These are phyloP conservation scores for Hericium rajendrae DNA, from an alignment of 768 basidiomycete species.

Conservation along the genomic window DNA sequence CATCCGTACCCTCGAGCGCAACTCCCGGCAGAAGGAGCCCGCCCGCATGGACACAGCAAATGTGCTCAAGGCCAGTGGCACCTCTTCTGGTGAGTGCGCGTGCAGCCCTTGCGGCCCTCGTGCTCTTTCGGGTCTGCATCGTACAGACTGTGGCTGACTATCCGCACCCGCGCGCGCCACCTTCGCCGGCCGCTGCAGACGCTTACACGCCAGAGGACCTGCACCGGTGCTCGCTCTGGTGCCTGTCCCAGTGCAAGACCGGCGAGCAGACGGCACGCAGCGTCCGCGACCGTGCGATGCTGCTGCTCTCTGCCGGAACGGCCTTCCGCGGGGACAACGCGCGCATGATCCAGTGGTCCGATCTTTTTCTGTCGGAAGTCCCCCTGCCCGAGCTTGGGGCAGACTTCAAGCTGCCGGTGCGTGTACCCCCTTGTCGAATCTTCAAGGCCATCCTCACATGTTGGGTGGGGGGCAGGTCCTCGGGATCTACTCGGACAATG, in stretches of 20 bases:
- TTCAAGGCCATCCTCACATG: no score
- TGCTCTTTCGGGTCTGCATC: no score
- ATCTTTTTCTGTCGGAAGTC: no score
- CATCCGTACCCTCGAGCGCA: not conserved
- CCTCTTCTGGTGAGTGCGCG: not conserved
- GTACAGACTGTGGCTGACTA: no score
- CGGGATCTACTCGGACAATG: constrained; percentile 19
- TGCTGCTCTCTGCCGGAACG: not conserved
- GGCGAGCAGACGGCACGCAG: not conserved
- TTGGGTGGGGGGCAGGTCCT: constrained; percentile 17
- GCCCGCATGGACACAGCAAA: not conserved
- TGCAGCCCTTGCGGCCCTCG: no score
- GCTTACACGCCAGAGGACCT: not conserved
- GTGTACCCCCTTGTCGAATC: no score
- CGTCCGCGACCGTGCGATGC: not conserved
- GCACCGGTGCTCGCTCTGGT: not conserved
- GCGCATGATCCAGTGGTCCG: no score
- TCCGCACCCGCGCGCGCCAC: no score
- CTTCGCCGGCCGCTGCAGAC: not conserved
- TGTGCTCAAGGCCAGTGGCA: not conserved
- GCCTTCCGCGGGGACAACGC: no score
- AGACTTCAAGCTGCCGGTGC: no score
- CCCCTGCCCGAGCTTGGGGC: no score
- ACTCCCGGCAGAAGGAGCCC: not conserved
- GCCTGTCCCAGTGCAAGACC: not conserved